Evolutionary conservation across 768 basidiomycete species (phyloP).

Genomic region (Termitomyces sp.): DNA sequence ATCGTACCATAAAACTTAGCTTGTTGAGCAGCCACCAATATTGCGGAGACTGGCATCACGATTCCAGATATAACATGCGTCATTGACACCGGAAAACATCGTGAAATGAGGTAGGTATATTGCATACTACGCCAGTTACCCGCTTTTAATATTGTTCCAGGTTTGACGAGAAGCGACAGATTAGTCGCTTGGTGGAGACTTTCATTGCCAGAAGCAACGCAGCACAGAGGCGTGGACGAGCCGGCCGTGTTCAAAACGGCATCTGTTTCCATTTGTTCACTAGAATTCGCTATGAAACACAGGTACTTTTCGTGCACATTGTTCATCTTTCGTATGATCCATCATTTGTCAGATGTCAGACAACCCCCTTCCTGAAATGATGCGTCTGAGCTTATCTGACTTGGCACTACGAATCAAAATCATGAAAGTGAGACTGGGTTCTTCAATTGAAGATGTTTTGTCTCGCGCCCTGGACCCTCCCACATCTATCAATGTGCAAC

Average conservation of each 20-base stretch:
- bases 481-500: conserved; percentile 75
- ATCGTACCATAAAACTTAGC: background rate
- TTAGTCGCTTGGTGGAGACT: conserved; percentile 86
- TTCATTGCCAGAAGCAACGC: conserved; percentile 92
- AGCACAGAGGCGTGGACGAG: conserved; percentile 81
- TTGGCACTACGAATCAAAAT: conserved; percentile 90
- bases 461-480: conserved; percentile 89
- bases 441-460: conserved; percentile 86
- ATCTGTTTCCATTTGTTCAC: conserved; percentile 97
- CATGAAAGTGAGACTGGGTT: conserved; percentile 81
- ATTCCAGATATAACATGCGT: conserved; percentile 98
- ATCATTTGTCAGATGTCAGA: conserved; percentile 61
- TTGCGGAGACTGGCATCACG: conserved; percentile 96
- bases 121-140: background rate
- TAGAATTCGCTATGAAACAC: conserved; percentile 74
- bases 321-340: background rate
- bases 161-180: conserved; percentile 96
- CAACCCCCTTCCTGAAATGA: conserved; percentile 92
- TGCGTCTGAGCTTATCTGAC: conserved; percentile 87
- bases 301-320: conserved; percentile 33
- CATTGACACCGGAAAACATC: conserved; percentile 89
- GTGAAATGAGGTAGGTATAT: conserved; percentile 84
- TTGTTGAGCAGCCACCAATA: conserved; percentile 65
- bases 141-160: conserved; percentile 27
- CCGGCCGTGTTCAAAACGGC: conserved; percentile 86